Evolutionary conservation across 176 grass and related monocot species (phyloP).

Genomic region (Puccinellia tenuiflora): DNA sequence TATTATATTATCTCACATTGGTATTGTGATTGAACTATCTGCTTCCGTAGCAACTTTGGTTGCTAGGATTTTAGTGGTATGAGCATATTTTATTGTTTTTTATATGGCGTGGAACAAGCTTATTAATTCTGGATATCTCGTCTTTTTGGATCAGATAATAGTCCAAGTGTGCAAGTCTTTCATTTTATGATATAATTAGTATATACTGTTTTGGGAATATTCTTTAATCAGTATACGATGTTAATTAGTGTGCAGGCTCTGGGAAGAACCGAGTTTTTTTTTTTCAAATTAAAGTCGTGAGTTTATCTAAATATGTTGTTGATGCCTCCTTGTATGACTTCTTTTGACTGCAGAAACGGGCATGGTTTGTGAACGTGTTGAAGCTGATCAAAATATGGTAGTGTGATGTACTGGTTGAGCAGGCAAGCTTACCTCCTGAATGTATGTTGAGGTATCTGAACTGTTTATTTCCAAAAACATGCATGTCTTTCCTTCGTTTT

Average conservation of each 20-base stretch:
- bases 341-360: neutral
- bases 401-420: neutral
- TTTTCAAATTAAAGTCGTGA: neutral
- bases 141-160: no score
- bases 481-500: neutral
- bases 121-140: no score
- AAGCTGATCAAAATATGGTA: neutral
- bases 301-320: neutral
- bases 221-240: neutral
- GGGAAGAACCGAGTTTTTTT: neutral
- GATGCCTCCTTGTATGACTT: neutral
- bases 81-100: no score
- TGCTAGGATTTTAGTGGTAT: no score
- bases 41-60: no score
- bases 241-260: no score
- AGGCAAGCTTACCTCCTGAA: neutral
- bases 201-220: neutral
- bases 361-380: neutral
- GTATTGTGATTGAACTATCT: no score
- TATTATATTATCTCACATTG: no score
- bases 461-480: neutral
- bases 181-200: no score
- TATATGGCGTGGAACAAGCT: no score
- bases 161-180: no score
- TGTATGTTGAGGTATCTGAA: neutral